Percentiles rank a stretch among this genome's conserved stretches.
Conservation (phyloP, 768 basidiomycete species). For the Scleroderma bovista region DNA sequence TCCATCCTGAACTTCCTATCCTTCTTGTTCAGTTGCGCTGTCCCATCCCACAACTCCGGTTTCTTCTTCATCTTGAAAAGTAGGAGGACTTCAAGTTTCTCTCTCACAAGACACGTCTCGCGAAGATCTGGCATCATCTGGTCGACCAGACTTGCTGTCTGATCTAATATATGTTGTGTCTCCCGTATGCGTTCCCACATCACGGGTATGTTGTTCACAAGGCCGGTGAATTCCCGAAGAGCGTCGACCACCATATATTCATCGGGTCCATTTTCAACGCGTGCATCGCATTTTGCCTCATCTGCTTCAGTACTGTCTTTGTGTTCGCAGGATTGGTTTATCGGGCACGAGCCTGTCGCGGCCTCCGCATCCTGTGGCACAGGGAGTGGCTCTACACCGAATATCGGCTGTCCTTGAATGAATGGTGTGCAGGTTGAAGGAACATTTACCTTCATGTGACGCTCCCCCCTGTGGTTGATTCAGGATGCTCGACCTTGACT, state of each 20-base stretch:
- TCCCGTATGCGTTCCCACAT: slow-evolving; percentile 19
- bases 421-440: not conserved
- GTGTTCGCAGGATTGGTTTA: not conserved
- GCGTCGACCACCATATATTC: slow-evolving; percentile 22
- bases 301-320: not conserved
- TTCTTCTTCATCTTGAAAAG: slow-evolving; percentile 28
- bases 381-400: too few relatives aligned
- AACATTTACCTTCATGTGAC: not conserved
- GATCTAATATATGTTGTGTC: slow-evolving; percentile 12
- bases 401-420: too few relatives aligned
- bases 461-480: slow-evolving; percentile 5
- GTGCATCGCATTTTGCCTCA: not conserved
- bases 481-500: not conserved
- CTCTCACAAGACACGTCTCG: slow-evolving; percentile 17
- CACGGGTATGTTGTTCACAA: slow-evolving; percentile 16
- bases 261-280: slow-evolving; percentile 13
- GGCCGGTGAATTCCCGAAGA: slow-evolving; percentile 22
- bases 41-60: slow-evolving; percentile 29
- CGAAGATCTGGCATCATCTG: slow-evolving; percentile 13
- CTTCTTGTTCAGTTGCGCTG: slow-evolving; percentile 17
- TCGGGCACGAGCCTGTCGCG: not conserved
- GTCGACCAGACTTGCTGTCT: slow-evolving; percentile 9
- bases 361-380: too few relatives aligned
- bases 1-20: slow-evolving; percentile 19
- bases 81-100: slow-evolving; percentile 19